Base-by-base conservation (phyloP, 257 asterid species). In the Nicotiana paniculata region DNA sequence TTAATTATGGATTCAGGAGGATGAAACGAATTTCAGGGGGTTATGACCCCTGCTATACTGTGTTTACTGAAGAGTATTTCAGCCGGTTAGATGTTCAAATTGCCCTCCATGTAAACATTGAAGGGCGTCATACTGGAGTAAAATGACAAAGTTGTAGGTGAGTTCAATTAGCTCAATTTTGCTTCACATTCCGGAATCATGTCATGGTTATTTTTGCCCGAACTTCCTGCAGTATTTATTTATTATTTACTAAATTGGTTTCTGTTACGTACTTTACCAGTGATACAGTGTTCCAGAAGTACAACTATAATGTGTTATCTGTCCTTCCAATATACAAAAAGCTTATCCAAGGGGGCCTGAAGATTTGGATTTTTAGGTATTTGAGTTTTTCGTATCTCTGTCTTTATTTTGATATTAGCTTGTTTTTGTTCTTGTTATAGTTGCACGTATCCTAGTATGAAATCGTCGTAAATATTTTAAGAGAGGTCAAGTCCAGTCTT, bases 341-440 rank as follows among this genome's bases (percentile, higher is more conserved):
- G 83, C 96, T 95, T 82, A 89, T 90, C 81, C 83, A 92, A 86
- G 93, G 90, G 37, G 97, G 97, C 75, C 94, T 95, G 37, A 95
- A 83, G 90, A 93, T 95, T 84, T 95, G 99, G 99, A 90, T 95
- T 15, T 93, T 93, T 88, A 95, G 97, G 99, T 93, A 82, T 63
- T 12, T 53, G 16, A 2, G 61, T n/a, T 8, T 18, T 43, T 63
- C 30, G 1, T 76, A 6, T 30, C 78, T 28, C 30, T 80, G 39
- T 35, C 17, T 30, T 6, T 1, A 18, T 35, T 26, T 61, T 59
- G 6, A 35, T 75, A 66, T 61, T 77, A 13, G 21, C 39, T 3
- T 72, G 61, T 66, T 65, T 63, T 33, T 43, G 16, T 10, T 4
- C 55, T 74, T 68, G 16, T 35, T 35, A 18, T 18, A 37, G 63